Conservation (phyloP, 73 alveolate genomes). For the Urostyla sp. region DNA sequence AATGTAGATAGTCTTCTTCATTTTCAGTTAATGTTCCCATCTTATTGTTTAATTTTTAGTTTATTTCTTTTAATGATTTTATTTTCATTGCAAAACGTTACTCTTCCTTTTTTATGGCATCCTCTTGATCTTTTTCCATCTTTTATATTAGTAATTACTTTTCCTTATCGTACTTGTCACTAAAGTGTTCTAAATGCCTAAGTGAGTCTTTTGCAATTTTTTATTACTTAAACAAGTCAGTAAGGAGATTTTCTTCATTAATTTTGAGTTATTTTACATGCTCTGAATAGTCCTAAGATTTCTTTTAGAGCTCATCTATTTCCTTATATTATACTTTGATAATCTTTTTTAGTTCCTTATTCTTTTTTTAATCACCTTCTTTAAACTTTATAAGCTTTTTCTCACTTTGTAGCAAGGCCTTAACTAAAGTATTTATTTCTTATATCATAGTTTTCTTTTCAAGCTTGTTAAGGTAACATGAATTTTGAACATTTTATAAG, state of each 20-base stretch:
- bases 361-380: not conserved
- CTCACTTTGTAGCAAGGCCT: conserved; percentile 30
- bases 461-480: conserved; percentile 35
- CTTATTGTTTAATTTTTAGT: conserved; percentile 7
- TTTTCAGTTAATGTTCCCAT: conserved; percentile 30
- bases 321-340: conserved; percentile 2
- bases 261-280: not conserved
- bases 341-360: conserved; percentile 9
- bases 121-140: conserved; percentile 30
- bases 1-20: conserved; percentile 20
- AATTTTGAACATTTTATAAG: not conserved
- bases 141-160: not conserved
- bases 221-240: conserved; percentile 7
- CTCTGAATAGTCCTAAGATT: not conserved
- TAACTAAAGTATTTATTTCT: conserved; percentile 25
- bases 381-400: conserved; percentile 16
- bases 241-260: conserved; percentile 25
- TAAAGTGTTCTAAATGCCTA: conserved; percentile 13
- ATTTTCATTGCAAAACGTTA: conserved; percentile 1
- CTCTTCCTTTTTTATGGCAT: conserved; percentile 32
- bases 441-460: conserved; percentile 53
- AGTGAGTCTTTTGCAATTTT: conserved; percentile 39
- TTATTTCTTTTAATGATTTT: conserved; percentile 1
- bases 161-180: conserved; percentile 44
- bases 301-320: not conserved